phyloP scores from a whole-genome alignment of 179 eudicot species.

The Spergularia azorica region DNA sequence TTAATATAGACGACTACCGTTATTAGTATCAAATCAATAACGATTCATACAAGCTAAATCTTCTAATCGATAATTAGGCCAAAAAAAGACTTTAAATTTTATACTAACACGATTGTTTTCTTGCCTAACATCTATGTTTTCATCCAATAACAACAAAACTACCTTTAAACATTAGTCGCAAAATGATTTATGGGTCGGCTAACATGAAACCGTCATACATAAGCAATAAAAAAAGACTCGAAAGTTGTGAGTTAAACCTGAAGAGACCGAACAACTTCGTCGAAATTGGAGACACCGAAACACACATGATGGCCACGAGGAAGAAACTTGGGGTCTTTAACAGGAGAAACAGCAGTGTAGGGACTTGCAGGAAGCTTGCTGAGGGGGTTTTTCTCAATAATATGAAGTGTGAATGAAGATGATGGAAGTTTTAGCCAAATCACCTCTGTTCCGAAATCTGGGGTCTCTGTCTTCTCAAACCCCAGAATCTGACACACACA shows the following conservation, averaged over 20 bases:
- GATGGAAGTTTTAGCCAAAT: conserved; percentile 76
- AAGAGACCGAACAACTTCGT: conserved; percentile 63
- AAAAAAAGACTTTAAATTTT: too few species aligned
- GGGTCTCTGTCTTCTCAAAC: conserved; percentile 77
- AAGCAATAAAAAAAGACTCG: too few species aligned
- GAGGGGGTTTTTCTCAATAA: conserved; percentile 73
- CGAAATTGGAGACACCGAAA: conserved; percentile 69
- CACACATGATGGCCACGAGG: conserved; percentile 79
- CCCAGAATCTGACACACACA: conserved; percentile 55
- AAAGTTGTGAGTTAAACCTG: conserved; percentile 39
- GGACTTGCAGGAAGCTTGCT: conserved; percentile 77
- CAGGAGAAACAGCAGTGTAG: conserved; percentile 55
- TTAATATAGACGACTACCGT: too few species aligned
- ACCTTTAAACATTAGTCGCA: too few species aligned
- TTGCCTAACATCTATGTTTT: too few species aligned
- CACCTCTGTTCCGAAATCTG: conserved; percentile 54
- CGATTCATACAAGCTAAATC: too few species aligned
- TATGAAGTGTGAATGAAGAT: conserved; percentile 55
- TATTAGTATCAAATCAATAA: too few species aligned
- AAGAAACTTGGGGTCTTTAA: conserved; percentile 57
- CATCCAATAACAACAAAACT: too few species aligned
- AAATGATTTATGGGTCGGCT: too few species aligned
- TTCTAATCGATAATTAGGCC: too few species aligned
- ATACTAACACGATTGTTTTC: too few species aligned
- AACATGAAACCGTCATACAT: too few species aligned